Evolutionary conservation across 1,139 yeast genomes (phyloP).

Genomic region (Saccharomycopsis phalli): DNA sequence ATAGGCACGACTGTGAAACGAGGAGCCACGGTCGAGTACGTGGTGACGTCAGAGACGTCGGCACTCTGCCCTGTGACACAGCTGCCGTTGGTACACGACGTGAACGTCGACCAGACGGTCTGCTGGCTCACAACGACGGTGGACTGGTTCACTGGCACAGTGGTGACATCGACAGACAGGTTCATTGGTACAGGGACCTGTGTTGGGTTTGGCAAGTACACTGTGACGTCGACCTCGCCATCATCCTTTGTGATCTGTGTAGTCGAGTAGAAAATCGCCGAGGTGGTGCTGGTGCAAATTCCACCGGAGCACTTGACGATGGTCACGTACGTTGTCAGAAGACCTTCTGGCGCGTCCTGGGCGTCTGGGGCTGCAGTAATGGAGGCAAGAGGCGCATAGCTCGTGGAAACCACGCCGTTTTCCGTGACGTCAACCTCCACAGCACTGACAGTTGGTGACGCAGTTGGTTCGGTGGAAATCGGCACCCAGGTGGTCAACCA

Average conservation of each 20-base stretch:
- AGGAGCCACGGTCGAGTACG: conserved; percentile 14
- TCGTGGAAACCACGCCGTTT: conserved; percentile 2
- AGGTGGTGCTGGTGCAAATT: conserved; percentile 18
- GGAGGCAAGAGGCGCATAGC: conserved; percentile 8
- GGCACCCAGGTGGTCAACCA: conserved; percentile 19
- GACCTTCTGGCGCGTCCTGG: conserved; percentile 4
- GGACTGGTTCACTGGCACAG: conserved; percentile 8
- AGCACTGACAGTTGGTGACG: conserved; percentile 7
- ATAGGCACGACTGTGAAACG: conserved; percentile 1
- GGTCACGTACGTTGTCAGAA: conserved; percentile 12
- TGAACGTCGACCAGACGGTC: conserved; percentile 15
- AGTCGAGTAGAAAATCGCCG: conserved; percentile 19
- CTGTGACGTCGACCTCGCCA: conserved; percentile 16
- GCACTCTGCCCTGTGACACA: conserved; percentile 19
- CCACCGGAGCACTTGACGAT: conserved; percentile 14
- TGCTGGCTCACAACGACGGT: conserved; percentile 4
- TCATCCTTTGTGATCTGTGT: conserved; percentile 16
- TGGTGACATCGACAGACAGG: conserved; percentile 5
- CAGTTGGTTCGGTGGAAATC: conserved; percentile 5
- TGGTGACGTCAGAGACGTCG: conserved; percentile 8
- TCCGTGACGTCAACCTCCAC: conserved; percentile 10
- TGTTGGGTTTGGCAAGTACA: conserved; percentile 18
- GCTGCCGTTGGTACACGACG: conserved; percentile 5
- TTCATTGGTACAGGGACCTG: neutral
- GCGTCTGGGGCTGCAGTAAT: conserved; percentile 6